Conservation (phyloP, 345 rosid genomes). For the Carallia pectinifolia region DNA sequence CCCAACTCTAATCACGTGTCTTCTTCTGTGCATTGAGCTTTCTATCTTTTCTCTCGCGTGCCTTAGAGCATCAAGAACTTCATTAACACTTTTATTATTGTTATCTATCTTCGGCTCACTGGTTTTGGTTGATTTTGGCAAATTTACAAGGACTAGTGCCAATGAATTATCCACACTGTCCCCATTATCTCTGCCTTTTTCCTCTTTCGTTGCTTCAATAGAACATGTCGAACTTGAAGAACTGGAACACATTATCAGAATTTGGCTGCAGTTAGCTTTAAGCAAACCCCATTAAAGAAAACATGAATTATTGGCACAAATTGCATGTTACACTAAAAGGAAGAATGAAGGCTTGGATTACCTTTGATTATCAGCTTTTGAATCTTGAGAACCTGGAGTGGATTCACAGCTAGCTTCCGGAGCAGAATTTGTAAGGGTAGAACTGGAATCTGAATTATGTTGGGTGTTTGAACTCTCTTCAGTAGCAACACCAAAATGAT, state of each 20-base stretch:
- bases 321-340: not conserved
- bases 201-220: not conserved
- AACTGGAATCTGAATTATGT: not conserved
- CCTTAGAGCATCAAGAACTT: slow-evolving; percentile 51
- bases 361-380: slow-evolving; percentile 24
- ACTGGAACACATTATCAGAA: slow-evolving; percentile 19
- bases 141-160: slow-evolving; percentile 40
- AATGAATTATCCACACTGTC: slow-evolving; percentile 34
- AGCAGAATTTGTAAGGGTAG: slow-evolving; percentile 10
- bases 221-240: slow-evolving; percentile 10
- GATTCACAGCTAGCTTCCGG: slow-evolving; percentile 4
- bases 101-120: slow-evolving; percentile 21
- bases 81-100: slow-evolving; percentile 28
- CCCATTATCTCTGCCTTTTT: slow-evolving; percentile 11
- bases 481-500: slow-evolving; percentile 12
- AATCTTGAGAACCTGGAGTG: slow-evolving; percentile 19
- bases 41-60: slow-evolving; percentile 42
- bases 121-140: slow-evolving; percentile 17
- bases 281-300: not conserved
- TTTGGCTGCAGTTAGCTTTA: not conserved
- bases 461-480: slow-evolving; percentile 22
- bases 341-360: slow-evolving; percentile 12
- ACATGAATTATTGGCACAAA: not conserved
- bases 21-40: slow-evolving; percentile 34
- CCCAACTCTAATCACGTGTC: slow-evolving; percentile 38